Conservation (phyloP, 2,329 filamentous ascomycete genomes). For the Clarireedia paspali region DNA sequence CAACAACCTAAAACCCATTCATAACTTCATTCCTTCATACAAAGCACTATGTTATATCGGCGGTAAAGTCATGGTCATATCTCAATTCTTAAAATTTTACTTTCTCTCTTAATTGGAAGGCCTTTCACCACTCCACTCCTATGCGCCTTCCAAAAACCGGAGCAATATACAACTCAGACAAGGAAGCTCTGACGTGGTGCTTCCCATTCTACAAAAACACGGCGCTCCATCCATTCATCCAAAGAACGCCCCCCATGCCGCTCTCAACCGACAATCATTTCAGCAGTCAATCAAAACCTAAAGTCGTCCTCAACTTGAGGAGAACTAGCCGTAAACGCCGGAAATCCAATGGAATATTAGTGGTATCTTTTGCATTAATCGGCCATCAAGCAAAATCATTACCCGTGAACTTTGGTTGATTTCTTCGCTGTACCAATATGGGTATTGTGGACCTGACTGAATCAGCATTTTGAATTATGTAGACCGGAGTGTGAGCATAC, state of each 20-base stretch:
- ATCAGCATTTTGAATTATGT: constrained; percentile 13
- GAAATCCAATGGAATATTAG: constrained; percentile 1
- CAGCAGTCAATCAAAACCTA: background rate
- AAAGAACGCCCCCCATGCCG: background rate
- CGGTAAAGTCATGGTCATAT: background rate
- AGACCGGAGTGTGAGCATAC: constrained; percentile 37
- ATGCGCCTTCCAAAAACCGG: background rate
- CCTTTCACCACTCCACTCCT: background rate
- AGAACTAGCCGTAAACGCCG: constrained; percentile 1
- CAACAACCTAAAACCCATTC: no score
- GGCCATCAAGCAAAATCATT: background rate
- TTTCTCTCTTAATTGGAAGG: no score
- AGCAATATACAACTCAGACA: constrained; percentile 7
- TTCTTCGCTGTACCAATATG: constrained; percentile 86
- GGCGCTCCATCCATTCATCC: background rate
- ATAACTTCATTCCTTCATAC: no score
- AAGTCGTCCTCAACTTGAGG: constrained; percentile 1
- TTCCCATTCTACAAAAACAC: constrained; percentile 1
- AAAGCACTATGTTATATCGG: no score
- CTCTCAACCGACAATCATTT: constrained; percentile 1
- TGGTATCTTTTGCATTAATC: constrained; percentile 9
- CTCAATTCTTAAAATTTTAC: background rate
- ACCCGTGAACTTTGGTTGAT: constrained; percentile 50
- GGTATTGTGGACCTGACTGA: constrained; percentile 66
- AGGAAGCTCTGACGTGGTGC: background rate